Percentiles rank a stretch among this genome's conserved stretches.
Evolutionary conservation across 2,329 filamentous ascomycete genomes (phyloP).

Genomic region (Fusarium redolens): DNA sequence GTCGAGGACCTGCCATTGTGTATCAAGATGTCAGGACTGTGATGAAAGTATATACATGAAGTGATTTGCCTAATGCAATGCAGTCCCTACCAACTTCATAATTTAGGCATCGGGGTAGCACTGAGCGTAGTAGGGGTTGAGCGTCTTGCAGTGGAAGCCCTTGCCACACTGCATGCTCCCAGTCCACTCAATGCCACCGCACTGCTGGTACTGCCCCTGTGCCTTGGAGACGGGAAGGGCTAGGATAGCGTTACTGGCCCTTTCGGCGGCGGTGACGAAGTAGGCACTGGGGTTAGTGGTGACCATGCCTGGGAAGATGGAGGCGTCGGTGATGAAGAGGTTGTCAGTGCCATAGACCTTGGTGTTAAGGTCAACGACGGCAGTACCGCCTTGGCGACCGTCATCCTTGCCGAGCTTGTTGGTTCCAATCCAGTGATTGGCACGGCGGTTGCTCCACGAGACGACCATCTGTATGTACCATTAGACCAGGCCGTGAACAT

Average conservation of each 20-base stretch:
- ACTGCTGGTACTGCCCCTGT: constrained; percentile 7
- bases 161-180: constrained; percentile 11
- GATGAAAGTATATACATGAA: background rate
- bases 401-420: constrained; percentile 19
- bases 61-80: background rate
- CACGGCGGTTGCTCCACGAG: constrained; percentile 16
- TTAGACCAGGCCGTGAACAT: background rate
- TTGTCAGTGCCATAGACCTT: constrained; percentile 19
- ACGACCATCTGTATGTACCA: background rate
- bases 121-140: constrained; percentile 1
- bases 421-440: constrained; percentile 20
- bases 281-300: constrained; percentile 5
- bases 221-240: constrained; percentile 9
- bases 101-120: constrained; percentile 5
- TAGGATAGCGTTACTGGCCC: constrained; percentile 5
- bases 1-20: background rate
- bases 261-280: constrained; percentile 1
- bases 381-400: constrained; percentile 2
- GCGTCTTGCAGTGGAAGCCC: constrained; percentile 8
- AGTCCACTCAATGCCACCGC: constrained; percentile 6
- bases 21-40: background rate
- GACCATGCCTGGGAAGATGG: constrained; percentile 15
- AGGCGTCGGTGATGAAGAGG: constrained; percentile 7
- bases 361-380: constrained; percentile 19
- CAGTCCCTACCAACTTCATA: background rate